Evolutionary conservation across 2,329 filamentous ascomycete species (phyloP).

Genomic region (Pseudogymnoascus sp.): DNA sequence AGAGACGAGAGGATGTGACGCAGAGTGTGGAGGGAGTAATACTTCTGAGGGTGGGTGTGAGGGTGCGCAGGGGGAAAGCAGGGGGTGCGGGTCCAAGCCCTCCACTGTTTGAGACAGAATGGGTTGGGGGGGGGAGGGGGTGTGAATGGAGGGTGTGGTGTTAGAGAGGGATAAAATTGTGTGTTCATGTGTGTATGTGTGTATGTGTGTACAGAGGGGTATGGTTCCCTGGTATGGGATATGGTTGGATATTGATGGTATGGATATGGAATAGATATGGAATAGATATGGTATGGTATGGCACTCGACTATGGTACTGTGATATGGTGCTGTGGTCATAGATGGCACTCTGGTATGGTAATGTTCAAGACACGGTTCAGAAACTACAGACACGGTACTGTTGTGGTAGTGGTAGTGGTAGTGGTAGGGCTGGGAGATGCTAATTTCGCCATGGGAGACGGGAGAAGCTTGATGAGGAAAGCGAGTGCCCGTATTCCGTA

Average conservation of each 20-base stretch:
- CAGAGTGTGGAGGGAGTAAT: neutral
- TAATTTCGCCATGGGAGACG: too few relatives aligned
- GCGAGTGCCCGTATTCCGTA: neutral
- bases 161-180: neutral
- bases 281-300: neutral
- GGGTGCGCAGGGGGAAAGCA: neutral
- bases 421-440: neutral
- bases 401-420: neutral
- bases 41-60: neutral
- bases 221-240: too few relatives aligned
- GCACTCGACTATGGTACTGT: neutral
- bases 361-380: too few relatives aligned
- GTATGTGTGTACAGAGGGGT: neutral
- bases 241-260: neutral
- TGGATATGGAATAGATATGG: neutral
- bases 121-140: neutral
- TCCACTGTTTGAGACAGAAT: neutral
- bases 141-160: neutral
- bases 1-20: neutral
- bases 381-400: neutral
- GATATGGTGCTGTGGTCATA: too few relatives aligned
- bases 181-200: neutral
- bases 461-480: neutral
- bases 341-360: too few relatives aligned
- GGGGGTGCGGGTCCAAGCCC: conserved; percentile 2